Evolutionary conservation across 2,329 filamentous ascomycete genomes (phyloP), one percentile per base, ranked within the genome.

Genomic region (Exophiala aquamarina): DNA sequence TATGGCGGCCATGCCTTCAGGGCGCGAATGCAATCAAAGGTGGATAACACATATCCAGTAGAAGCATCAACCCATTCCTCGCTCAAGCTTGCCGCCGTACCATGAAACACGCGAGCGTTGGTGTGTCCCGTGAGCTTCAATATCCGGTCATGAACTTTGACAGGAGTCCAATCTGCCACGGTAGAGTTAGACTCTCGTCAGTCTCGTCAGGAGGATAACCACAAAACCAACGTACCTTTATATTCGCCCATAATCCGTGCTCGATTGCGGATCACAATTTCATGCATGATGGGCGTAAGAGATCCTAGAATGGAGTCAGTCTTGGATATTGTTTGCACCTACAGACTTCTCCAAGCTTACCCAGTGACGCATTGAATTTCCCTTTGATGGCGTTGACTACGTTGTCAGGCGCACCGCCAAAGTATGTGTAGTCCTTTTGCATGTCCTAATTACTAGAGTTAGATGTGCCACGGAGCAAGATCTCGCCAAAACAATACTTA

Each of bases 1-100:
- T 69, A 50, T 0, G 62, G 53, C 0, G 74, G 75, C 58, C 63
- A 71, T 11, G 63, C 55, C 15, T 70, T 65, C 44, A 83, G 67
- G 55, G 63, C 58, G 29, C 67, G 62, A 53, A 63, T 45, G 39
- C 26, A 41, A 19, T 31, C 26, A 15, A 41, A 28, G 17, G 38
- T 31, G 5, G 38, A 28, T 9, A 26, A 19, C 11, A 41, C 38
- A 41, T 41, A 41, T 26, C 26, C 38, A 13, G 38, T 41, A 15
- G 38, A 28, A 6, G 26, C 3, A 14, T 26, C 26, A 23, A 41
- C 38, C 38, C 38, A 41, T 15, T 26, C 26, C 15, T 41, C 38
- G 19, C 26, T 31, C 14, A 7, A 21, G 9, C 20, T 26, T 4
- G 38, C 38, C 23, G 26, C 19, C 29, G 38, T 37, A 13, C 35